Percentiles rank a stretch among this genome's conserved stretches.
Conservation (phyloP, 2,329 filamentous ascomycete species). For the Alternaria novae-zelandiae region DNA sequence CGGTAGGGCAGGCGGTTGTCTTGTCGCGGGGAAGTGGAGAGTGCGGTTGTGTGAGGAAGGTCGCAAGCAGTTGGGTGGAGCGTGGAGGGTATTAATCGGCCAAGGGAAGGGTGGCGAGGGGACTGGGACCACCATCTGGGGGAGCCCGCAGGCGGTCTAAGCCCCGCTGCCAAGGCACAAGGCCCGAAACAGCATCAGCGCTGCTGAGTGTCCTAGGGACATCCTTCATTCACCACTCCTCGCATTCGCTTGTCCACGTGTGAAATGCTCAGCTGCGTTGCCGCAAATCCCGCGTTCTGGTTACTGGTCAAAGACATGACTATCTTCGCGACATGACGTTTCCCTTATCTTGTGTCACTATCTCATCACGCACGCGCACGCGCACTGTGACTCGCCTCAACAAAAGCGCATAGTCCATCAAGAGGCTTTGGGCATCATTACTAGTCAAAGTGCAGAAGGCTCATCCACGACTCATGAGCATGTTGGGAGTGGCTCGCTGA, state of each 20-base stretch:
- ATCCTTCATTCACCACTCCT: background rate
- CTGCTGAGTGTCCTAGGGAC: background rate
- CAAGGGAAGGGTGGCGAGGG: conserved; percentile 14
- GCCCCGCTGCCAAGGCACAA: conserved; percentile 11
- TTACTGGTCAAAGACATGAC: background rate
- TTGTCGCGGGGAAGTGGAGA: conserved; percentile 6
- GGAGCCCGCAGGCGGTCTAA: conserved; percentile 11
- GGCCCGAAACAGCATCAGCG: conserved; percentile 2
- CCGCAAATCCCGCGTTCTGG: background rate
- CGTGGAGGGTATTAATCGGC: conserved; percentile 10
- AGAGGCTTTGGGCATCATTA: background rate
- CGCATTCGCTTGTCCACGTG: background rate
- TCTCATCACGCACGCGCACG: background rate
- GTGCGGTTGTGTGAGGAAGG: conserved; percentile 5
- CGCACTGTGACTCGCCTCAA: background rate
- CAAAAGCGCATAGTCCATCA: background rate
- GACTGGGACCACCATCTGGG: background rate
- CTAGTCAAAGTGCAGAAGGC: background rate
- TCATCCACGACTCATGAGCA: background rate
- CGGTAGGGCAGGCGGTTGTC: conserved; percentile 10
- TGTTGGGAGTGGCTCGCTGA: background rate
- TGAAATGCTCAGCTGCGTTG: background rate
- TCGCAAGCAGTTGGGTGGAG: background rate
- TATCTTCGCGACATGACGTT: background rate
- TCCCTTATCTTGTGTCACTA: background rate